Evolutionary conservation across 805 yeast species (phyloP).

Genomic region (Komagataella ulmi): DNA sequence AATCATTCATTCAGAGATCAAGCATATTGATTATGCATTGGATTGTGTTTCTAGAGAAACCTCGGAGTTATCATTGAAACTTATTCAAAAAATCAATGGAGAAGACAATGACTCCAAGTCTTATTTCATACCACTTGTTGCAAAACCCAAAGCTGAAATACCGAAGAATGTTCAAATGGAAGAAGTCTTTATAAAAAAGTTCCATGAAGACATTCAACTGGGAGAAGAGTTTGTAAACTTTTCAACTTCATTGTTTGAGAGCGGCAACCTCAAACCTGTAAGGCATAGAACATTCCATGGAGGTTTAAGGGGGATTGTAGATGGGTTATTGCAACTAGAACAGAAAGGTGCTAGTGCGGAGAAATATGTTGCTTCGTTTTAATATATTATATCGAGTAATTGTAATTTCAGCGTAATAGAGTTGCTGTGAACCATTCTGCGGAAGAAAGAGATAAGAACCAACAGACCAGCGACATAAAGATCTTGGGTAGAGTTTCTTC

Average conservation of each 20-base stretch:
- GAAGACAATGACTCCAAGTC: conserved; percentile 1
- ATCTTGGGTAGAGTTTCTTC: no score
- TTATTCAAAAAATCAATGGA: conserved; percentile 13
- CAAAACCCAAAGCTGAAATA: conserved; percentile 13
- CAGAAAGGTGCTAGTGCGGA: conserved; percentile 5
- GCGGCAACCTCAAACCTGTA: conserved; percentile 17
- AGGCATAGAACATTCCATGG: conserved; percentile 22
- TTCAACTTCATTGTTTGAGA: conserved; percentile 19
- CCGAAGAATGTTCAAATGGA: conserved; percentile 14
- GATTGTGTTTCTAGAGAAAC: conserved; percentile 30
- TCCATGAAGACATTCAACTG: conserved; percentile 27
- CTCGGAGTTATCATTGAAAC: conserved; percentile 16
- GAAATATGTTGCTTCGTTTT: conserved; percentile 3
- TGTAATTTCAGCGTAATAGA: no score
- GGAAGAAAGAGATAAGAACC: no score
- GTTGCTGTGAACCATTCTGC: background rate
- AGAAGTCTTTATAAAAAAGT: conserved; percentile 23
- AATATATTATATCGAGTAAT: background rate
- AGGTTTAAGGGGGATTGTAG: conserved; percentile 1
- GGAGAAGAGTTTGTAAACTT: conserved; percentile 20
- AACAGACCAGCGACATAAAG: no score
- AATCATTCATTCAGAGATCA: conserved; percentile 10
- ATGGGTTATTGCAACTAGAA: conserved; percentile 3
- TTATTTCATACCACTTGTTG: conserved; percentile 25
- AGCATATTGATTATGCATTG: conserved; percentile 21